phyloP scores from a whole-genome alignment of 139 green algal species.

The Eudorina sp. region DNA sequence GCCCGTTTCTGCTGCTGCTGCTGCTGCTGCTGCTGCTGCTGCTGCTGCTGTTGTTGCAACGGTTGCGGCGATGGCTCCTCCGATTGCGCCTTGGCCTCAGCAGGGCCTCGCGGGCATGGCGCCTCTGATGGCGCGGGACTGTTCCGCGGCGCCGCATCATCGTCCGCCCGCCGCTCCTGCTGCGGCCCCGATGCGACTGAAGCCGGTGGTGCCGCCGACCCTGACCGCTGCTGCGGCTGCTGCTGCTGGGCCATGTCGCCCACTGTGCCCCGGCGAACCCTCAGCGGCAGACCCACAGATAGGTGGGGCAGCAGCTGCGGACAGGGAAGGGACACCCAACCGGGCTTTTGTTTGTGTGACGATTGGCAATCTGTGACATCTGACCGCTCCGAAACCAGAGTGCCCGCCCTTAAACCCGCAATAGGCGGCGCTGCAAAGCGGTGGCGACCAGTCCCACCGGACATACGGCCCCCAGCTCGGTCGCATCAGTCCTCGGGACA shows the following conservation, averaged over 20 bases:
- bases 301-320: conserved; percentile 26
- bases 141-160: too few relatives aligned
- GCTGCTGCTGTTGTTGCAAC: background rate
- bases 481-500: too few relatives aligned
- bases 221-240: background rate
- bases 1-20: background rate
- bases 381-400: too few relatives aligned
- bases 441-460: too few relatives aligned
- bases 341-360: too few relatives aligned
- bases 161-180: too few relatives aligned
- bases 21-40: background rate
- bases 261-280: background rate
- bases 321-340: too few relatives aligned
- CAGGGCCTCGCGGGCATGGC: background rate
- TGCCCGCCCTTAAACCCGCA: too few relatives aligned
- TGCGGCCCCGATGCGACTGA: background rate
- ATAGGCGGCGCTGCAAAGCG: too few relatives aligned
- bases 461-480: too few relatives aligned
- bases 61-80: background rate
- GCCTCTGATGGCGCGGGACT: background rate
- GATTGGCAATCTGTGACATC: too few relatives aligned
- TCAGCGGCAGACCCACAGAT: background rate
- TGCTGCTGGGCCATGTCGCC: background rate
- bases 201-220: background rate
- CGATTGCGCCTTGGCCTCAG: background rate